Conservation (phyloP, 495 filamentous ascomycete genomes). For the Penicillium robsamsonii region DNA sequence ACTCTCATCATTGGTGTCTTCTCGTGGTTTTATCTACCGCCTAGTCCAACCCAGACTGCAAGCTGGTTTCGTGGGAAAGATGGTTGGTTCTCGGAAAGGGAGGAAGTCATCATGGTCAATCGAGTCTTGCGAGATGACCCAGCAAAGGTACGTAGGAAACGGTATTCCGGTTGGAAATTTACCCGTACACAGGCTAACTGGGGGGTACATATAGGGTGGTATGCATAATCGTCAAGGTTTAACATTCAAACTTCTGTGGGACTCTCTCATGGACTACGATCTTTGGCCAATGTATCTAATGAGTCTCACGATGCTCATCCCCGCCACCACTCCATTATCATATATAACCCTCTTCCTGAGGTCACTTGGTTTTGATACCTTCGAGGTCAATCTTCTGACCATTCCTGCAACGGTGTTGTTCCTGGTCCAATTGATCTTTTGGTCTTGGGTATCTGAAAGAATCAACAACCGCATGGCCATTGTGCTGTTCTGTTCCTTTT, state of each 20-base stretch:
- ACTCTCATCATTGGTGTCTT: constrained; percentile 55
- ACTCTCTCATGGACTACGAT: constrained; percentile 59
- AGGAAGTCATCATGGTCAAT: constrained; percentile 70
- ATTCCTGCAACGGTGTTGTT: constrained; percentile 39
- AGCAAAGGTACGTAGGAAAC: constrained; percentile 45
- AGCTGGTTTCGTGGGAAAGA: constrained; percentile 54
- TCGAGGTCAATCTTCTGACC: constrained; percentile 58
- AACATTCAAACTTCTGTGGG: constrained; percentile 49
- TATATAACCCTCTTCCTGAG: constrained; percentile 58
- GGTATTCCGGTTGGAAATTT: background rate
- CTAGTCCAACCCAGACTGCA: constrained; percentile 51
- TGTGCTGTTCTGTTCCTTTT: constrained; percentile 48
- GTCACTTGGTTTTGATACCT: constrained; percentile 56
- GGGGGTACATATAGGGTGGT: constrained; percentile 3
- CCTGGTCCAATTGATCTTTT: constrained; percentile 38
- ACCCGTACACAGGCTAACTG: background rate
- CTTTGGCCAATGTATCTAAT: constrained; percentile 65
- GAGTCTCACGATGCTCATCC: constrained; percentile 37
- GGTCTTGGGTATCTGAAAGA: constrained; percentile 59
- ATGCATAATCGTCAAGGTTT: constrained; percentile 60
- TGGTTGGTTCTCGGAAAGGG: constrained; percentile 64
- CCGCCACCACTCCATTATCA: background rate
- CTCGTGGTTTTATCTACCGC: constrained; percentile 55
- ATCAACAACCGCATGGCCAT: constrained; percentile 48
- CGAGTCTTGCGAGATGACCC: constrained; percentile 70